These are phyloP conservation scores for Botrytis sinoallii DNA, from an alignment of 2,329 filamentous ascomycete species.

Conservation along the genomic window DNA sequence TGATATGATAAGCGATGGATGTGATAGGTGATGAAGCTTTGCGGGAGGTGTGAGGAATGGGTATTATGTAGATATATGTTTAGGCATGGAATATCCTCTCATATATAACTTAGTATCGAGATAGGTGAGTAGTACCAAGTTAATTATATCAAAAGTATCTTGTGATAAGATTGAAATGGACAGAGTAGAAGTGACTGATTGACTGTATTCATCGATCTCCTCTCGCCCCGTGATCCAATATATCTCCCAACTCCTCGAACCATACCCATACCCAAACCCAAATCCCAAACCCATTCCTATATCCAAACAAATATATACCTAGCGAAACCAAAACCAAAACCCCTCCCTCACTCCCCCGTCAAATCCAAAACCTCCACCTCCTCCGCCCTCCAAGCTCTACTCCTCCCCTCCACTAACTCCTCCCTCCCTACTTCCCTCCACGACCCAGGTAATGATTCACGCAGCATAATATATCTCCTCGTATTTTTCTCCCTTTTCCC, in stretches of 20 bases:
- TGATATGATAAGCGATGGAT: neutral
- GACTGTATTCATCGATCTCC: no score
- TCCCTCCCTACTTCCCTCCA: constrained; percentile 10
- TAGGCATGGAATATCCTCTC: neutral
- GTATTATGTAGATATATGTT: neutral
- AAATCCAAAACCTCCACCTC: constrained; percentile 21
- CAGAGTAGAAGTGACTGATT: neutral
- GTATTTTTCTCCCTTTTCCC: neutral
- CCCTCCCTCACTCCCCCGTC: neutral
- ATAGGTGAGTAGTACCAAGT: neutral
- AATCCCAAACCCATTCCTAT: neutral
- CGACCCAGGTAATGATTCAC: constrained; percentile 15
- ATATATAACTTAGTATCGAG: neutral
- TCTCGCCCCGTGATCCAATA: neutral
- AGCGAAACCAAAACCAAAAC: neutral
- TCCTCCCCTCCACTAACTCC: constrained; percentile 18
- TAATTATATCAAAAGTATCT: neutral
- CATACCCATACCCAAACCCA: neutral
- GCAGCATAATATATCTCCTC: constrained; percentile 17
- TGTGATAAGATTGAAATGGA: neutral
- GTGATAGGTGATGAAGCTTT: neutral
- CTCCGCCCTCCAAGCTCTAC: constrained; percentile 15
- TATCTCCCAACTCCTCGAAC: no score
- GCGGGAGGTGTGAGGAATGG: neutral
- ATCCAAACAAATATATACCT: neutral